Conservation (phyloP, 495 filamentous ascomycete genomes). For the Penicillium turbatum region DNA sequence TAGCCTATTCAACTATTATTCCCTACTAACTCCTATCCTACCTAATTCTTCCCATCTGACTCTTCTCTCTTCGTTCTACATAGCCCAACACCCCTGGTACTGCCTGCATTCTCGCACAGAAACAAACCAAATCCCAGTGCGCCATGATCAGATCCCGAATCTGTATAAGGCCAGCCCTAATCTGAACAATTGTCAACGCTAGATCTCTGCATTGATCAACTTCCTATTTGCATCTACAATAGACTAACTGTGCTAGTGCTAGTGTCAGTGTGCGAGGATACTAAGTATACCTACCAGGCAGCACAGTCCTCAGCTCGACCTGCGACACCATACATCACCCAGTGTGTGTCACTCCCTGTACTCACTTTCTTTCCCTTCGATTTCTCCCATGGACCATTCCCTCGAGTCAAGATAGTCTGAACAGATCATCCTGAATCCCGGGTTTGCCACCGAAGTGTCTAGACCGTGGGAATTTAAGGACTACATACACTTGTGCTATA, state of each 20-base stretch:
- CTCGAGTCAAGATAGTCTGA: neutral
- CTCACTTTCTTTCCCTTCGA: neutral
- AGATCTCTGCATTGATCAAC: constrained; percentile 14
- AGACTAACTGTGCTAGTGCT: neutral
- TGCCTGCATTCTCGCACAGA: constrained; percentile 4
- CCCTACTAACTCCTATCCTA: too few species aligned
- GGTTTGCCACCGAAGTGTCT: constrained; percentile 2
- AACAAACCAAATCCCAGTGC: neutral
- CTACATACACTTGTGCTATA: neutral
- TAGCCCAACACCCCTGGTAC: neutral
- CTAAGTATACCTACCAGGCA: neutral
- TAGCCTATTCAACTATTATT: neutral
- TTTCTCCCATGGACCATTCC: neutral
- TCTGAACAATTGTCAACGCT: constrained; percentile 15
- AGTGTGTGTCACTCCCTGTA: neutral
- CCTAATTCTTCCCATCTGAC: too few species aligned
- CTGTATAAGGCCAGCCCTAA: constrained; percentile 14
- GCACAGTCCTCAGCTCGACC: neutral
- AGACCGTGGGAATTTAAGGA: neutral
- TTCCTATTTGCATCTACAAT: neutral
- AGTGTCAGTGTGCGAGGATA: neutral
- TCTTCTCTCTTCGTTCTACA: too few species aligned
- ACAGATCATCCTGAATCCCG: neutral
- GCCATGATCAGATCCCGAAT: constrained; percentile 16
- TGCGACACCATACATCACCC: neutral